phyloP scores from a whole-genome alignment of 140 eudicot species.

The Bidens hawaiensis region DNA sequence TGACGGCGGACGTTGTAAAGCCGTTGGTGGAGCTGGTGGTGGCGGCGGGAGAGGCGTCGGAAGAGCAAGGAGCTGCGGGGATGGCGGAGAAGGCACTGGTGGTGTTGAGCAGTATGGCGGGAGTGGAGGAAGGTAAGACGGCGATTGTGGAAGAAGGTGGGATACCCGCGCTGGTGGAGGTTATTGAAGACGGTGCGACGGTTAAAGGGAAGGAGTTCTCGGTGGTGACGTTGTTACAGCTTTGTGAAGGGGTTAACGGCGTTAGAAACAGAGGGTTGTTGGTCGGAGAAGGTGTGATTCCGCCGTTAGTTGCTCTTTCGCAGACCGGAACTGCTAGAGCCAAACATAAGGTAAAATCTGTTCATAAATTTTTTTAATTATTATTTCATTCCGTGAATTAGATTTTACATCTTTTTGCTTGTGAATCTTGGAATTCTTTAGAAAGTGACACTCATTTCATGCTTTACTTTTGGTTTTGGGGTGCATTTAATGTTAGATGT shows the following conservation, averaged over 20 bases:
- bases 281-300: slow-evolving; percentile 89
- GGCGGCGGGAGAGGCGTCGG: slow-evolving; percentile 56
- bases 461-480: slow-evolving; percentile 5
- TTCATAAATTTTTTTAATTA: no score
- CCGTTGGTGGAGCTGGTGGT: slow-evolving; percentile 72
- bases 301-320: slow-evolving; percentile 82
- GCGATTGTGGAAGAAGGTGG: slow-evolving; percentile 89
- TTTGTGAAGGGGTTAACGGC: slow-evolving; percentile 53
- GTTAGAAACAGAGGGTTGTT: slow-evolving; percentile 60
- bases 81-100: slow-evolving; percentile 64
- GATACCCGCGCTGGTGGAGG: slow-evolving; percentile 83
- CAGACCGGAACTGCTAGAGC: slow-evolving; percentile 70
- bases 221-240: slow-evolving; percentile 55
- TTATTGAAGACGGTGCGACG: slow-evolving; percentile 66
- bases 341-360: slow-evolving; percentile 62
- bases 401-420: neutral
- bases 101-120: slow-evolving; percentile 44
- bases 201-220: slow-evolving; percentile 89
- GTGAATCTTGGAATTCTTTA: slow-evolving; percentile 2
- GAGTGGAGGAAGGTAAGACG: slow-evolving; percentile 64
- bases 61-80: slow-evolving; percentile 71
- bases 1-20: slow-evolving; percentile 73
- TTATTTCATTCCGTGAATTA: no score
- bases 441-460: slow-evolving; percentile 11
- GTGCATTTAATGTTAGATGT: neutral